Base-by-base conservation (phyloP, 257 asterid genomes). In the Cinchona pubescens region DNA sequence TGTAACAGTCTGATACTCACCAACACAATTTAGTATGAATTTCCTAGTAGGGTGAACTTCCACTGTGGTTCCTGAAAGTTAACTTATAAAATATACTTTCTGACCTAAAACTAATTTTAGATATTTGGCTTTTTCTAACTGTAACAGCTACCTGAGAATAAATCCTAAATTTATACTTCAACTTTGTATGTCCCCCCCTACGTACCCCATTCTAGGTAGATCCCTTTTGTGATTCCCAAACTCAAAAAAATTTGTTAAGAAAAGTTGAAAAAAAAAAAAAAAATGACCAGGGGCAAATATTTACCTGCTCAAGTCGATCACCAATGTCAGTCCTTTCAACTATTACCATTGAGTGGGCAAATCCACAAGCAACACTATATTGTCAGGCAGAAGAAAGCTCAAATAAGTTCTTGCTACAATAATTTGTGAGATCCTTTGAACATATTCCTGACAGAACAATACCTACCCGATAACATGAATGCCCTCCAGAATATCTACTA, bases 321-420 rank as follows among this genome's bases (percentile, higher is more conserved):
- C 83, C 87, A 63, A 83, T 79, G 72, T 83, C 82, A 69, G 92
- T 80, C 86, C 98, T 85, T 83, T 92, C 99, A 68, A 95, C 92
- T 4, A 92, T 84, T 76, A 85, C 91, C 83, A 95, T 73, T 71
- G 99, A 95, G 76, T 85, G 96, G 79, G 96, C 94, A 76, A 76
- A 79, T 72, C 99, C 99, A 80, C 97, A 95, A 72, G 97, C 97
- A 88, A 92, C 98, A 80, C 99, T 95, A 72, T 32, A 81, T 56
- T 37, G 63, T 58, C 46, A 60, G 81, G 80, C 30, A 75, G 66
- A 73, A 7, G 14, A 18, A 49, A 12, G 64, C 73, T 32, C 71
- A 27, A 43, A 14, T 34, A 68, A 65, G 37, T n/a, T 37, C 70
- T 59, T 43, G 38, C 69, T 51, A 66, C 16, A 73, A 61, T 7